A percentile compares a stretch with the other conserved stretches of the same genome.
Evolutionary conservation across 352 stramenopile species (phyloP).

Genomic region (Phytophthora kernoviae): DNA sequence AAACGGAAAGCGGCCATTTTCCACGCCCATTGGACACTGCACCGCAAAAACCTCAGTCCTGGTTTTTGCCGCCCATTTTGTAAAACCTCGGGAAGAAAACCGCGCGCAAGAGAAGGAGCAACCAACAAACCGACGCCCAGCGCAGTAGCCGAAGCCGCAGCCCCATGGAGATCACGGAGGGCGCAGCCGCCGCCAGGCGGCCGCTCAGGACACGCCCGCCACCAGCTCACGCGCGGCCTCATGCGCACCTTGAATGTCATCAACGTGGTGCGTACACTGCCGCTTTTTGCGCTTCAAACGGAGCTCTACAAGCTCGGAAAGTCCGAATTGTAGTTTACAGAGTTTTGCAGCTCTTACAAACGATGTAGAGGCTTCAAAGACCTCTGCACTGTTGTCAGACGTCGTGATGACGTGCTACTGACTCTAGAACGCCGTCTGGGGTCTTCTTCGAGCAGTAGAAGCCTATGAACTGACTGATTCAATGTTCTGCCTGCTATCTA

Average conservation of each 20-base stretch:
- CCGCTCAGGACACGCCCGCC: constrained; percentile 39
- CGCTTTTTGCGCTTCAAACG: neutral
- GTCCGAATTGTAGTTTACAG: no score
- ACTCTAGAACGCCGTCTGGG: no score
- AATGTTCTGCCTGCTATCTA: constrained; percentile 1
- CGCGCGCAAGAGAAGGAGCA: constrained; percentile 4
- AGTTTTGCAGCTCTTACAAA: neutral
- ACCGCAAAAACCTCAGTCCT: neutral
- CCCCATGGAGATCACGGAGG: constrained; percentile 29
- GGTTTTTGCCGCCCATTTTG: neutral
- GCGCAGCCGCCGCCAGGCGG: constrained; percentile 24
- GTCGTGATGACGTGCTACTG: no score
- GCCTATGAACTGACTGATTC: neutral
- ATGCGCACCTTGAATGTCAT: constrained; percentile 98
- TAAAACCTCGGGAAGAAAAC: constrained; percentile 14
- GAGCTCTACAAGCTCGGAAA: neutral
- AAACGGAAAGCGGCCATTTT: neutral
- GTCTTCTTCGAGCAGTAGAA: neutral
- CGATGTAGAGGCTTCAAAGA: neutral
- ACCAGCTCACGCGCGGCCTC: constrained; percentile 91
- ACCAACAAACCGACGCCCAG: constrained; percentile 29
- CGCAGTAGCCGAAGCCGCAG: no score
- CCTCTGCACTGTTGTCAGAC: no score
- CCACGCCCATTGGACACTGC: no score
- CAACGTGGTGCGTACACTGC: constrained; percentile 76